Base-by-base conservation (phyloP, 1,139 yeast genomes). In the Hansenula lynferdii region DNA sequence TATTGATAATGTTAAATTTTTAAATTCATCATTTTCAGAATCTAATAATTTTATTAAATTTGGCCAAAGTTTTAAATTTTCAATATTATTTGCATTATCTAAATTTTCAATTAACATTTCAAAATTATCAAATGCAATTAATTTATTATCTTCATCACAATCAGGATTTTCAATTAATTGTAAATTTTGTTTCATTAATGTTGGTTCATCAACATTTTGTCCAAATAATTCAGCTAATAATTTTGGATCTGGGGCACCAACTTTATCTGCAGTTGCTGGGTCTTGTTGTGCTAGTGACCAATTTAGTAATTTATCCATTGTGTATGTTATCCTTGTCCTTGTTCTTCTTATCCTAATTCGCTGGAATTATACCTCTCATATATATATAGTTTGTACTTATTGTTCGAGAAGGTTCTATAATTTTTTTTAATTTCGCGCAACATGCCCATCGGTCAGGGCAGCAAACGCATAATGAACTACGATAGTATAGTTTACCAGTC, bases 71-170 rank as follows among this genome's bases (percentile, higher is more conserved):
- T 78, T 76, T 69, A 89, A 60, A 51, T 84, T 85, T 48, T 85
- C 92, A 47, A 92, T 82, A 54, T 87, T 89, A 61, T 92, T 90
- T 19, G 98, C 97, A 59, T 92, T 92, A 60, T 92, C 98, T 49
- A 92, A 64, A 56, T 89, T 89, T 58, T 92, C 98, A 43, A 92
- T 84, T 42, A 92, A 70, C 94, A 90, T 87, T 60, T 92, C 97
- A 54, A 90, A 83, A 59, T 89, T 87, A 47, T 92, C 97, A 44
- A 90, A 73, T 0, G 97, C 96, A 14, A 77, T 75, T 42, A 80
- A 71, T 50, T 81, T 81, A 53, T 74, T 72, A 35, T 82, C 92
- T 24, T 75, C 54, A 4, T 71, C 70, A 16, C 80, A 80, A 34
- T 77, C 81, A n/a, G 78, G 75, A 54, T 76, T 72, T n/a, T 64